Percentiles rank a stretch among this genome's conserved stretches.
These are phyloP conservation scores for Pseudoneurospora amorphoporcata DNA, from an alignment of 495 filamentous ascomycete genomes.

Conservation along the genomic window DNA sequence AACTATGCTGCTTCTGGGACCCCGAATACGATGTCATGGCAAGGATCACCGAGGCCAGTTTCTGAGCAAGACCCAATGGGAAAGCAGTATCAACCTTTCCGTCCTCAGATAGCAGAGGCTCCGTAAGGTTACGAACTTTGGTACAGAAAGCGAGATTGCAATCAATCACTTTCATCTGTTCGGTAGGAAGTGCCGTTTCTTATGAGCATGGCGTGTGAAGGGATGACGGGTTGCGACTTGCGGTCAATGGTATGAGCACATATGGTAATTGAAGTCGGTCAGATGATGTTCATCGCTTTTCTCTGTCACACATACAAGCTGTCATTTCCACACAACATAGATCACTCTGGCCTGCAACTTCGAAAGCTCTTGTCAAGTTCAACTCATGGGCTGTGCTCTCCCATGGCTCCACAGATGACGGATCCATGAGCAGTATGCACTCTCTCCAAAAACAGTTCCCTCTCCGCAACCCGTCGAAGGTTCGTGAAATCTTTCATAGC, in stretches of 20 bases:
- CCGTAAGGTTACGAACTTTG: neutral
- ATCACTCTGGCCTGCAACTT: neutral
- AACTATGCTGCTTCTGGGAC: neutral
- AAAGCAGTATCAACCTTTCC: neutral
- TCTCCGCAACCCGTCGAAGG: neutral
- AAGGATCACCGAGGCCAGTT: neutral
- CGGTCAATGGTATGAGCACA: neutral
- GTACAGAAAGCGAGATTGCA: neutral
- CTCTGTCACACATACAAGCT: neutral
- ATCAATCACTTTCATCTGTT: neutral
- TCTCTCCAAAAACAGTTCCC: neutral
- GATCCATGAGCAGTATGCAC: neutral
- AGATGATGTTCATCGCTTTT: neutral
- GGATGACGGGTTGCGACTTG: neutral
- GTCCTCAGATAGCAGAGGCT: neutral
- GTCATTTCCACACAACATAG: neutral
- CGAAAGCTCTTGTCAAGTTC: neutral
- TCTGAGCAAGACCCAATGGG: neutral
- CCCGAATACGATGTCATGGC: neutral
- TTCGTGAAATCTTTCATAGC: neutral
- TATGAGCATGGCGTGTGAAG: too few relatives aligned
- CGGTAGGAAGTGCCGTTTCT: neutral
- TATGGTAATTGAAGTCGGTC: neutral
- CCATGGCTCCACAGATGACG: neutral
- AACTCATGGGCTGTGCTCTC: neutral